Percentiles rank a stretch among this genome's conserved stretches.
These are phyloP conservation scores for Candida mesenterica DNA, from an alignment of 1,139 yeast species.

Conservation along the genomic window DNA sequence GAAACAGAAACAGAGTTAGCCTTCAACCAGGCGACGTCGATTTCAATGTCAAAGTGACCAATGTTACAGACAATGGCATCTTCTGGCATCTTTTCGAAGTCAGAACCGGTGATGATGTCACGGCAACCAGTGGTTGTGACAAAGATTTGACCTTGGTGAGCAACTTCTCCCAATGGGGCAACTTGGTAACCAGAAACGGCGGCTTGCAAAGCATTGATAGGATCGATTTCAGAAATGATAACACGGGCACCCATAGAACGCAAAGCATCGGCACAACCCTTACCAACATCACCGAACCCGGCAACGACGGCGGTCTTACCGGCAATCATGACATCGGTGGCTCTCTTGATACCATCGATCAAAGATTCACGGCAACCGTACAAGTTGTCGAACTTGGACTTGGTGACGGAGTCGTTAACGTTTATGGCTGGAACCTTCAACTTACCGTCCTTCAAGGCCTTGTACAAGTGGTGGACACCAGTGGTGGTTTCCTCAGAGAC, in stretches of 20 bases:
- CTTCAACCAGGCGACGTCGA: constrained; percentile 98
- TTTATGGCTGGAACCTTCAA: constrained; percentile 99
- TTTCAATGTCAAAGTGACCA: constrained; percentile 99
- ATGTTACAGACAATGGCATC: constrained; percentile 99
- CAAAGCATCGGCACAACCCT: constrained; percentile 99
- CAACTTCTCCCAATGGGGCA: constrained; percentile 93
- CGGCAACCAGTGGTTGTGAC: constrained; percentile 99
- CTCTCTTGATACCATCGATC: constrained; percentile 99
- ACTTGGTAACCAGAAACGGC: constrained; percentile 99
- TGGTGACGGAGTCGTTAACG: constrained; percentile 98
- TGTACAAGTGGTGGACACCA: constrained; percentile 99
- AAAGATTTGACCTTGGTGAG: constrained; percentile 91
- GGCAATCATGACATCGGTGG: constrained; percentile 99
- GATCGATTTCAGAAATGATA: constrained; percentile 95
- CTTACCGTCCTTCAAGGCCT: constrained; percentile 84
- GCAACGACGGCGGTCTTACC: constrained; percentile 99
- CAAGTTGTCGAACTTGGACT: constrained; percentile 98
- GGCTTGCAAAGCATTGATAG: constrained; percentile 99
- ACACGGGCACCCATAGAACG: constrained; percentile 99
- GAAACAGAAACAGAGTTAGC: constrained; percentile 85
- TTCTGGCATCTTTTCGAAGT: constrained; percentile 93
- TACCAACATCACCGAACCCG: constrained; percentile 99
- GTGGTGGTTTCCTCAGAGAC: constrained; percentile 99
- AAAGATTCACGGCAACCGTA: constrained; percentile 99
- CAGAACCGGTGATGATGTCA: constrained; percentile 90